phyloP scores from a whole-genome alignment of 148 eudicot species.

The Rhododendron griersonianum region DNA sequence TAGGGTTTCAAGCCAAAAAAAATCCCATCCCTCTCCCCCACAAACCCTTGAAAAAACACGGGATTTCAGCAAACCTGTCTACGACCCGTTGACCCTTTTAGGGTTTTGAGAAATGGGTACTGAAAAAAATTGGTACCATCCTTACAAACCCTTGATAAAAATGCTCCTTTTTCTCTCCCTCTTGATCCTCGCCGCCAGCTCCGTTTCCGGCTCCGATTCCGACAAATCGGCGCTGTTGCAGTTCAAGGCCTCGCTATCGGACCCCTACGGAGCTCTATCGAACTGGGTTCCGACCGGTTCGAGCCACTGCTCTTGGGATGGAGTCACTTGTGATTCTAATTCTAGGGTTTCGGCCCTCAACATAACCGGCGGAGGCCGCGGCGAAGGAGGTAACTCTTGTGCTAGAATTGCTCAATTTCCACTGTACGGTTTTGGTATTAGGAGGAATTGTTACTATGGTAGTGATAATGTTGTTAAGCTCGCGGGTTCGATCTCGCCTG shows the following conservation, averaged over 20 bases:
- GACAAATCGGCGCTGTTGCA: conserved; percentile 53
- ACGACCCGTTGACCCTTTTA: conserved; percentile 31
- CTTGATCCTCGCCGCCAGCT: conserved; percentile 10
- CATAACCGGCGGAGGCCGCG: conserved; percentile 35
- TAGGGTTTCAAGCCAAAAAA: conserved; percentile 12
- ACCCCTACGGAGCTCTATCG: conserved; percentile 42
- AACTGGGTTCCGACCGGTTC: conserved; percentile 36
- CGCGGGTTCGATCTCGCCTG: conserved; percentile 29
- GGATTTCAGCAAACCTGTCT: neutral
- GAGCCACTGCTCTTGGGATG: conserved; percentile 68
- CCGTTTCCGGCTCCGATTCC: conserved; percentile 22
- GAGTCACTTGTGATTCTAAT: conserved; percentile 56
- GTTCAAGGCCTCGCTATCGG: conserved; percentile 44
- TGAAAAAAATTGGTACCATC: conserved; percentile 23
- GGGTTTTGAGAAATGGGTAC: conserved; percentile 43
- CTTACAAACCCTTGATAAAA: conserved; percentile 18
- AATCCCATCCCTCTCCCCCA: neutral
- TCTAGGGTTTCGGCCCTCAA: conserved; percentile 42
- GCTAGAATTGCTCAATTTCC: conserved; percentile 38
- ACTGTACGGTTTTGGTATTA: conserved; percentile 44
- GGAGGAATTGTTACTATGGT: conserved; percentile 29
- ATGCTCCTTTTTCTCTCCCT: conserved; percentile 27
- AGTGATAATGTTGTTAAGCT: conserved; percentile 16
- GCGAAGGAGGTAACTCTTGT: conserved; percentile 42
- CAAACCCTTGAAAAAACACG: neutral